Evolutionary conservation across 1,284 basidiomycete genomes (phyloP), one percentile per base, ranked within the genome.

Genomic region (Puccinia polysora): DNA sequence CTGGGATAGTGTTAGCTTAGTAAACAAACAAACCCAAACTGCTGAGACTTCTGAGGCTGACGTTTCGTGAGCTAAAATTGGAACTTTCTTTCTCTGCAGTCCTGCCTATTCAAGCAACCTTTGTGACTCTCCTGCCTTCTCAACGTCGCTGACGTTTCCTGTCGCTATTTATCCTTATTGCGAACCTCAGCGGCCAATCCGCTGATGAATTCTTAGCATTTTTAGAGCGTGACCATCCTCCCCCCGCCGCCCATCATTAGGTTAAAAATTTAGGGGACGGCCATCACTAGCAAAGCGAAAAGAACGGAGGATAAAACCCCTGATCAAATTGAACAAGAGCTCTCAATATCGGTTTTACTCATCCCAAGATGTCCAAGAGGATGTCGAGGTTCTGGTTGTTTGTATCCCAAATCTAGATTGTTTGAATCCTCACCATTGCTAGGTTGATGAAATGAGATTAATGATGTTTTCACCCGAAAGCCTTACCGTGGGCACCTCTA

Each of bases 1-100:
- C 15, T 82, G 68, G 68, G 68, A 71, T 32, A 63, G 38, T n/a
- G 58, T 59, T 40, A 62, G 67, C 18, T 62, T 71, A 28, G 68
- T 62, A 23, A 71, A 63, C 50, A 63, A 25, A 40, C 34, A 67
- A 43, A 30, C 34, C 32, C 52, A 56, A 43, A n/a, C 40, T 45
- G 32, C 67, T 25, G 34, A 71, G 14, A 45, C 14, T 25, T 8
- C 34, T 34, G 58, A 62, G 28, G 23, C 53, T 52, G 68, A 63
- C n/a, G 45, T 59, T n/a, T 53, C 45, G 68, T 71, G 34, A 32
- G 59, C 23, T n/a, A n/a, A n/a, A n/a, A n/a, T n/a, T n/a, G n/a
- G n/a, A n/a, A n/a, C 28, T 4, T 59, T 32, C 25, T 53, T 8
- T 10, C 25, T 8, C 25, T 53, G 14, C 15, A 53, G 14, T 23